Base-by-base conservation (phyloP, 1,139 yeast species). In the Zygosaccharomyces sapae region DNA sequence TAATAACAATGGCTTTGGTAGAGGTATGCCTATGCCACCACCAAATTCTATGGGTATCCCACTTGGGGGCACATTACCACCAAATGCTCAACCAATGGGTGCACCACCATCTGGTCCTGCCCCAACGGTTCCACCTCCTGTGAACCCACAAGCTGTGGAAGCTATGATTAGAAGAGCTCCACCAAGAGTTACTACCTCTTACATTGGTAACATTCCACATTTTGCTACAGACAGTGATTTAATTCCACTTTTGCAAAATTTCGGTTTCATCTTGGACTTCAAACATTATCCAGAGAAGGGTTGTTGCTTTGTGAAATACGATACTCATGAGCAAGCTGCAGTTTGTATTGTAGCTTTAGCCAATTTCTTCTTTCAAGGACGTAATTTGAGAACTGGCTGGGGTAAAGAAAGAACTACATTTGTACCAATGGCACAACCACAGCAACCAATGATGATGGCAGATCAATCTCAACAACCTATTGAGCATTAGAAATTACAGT, bases 321-420 rank as follows among this genome's bases (percentile, higher is more conserved):
- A 86, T 59, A 76, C 86, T 40, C 96, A 88, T 66, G 95, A 87
- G 59, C 74, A 87, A 53, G 96, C 96, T 3, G 95, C 96, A 1
- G 72, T 86, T 65, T 95, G 95, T 45, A 87, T 88, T 59, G 85
- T 84, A 25, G 92, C 86, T 60, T 72, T 88, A 53, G 77, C 81
- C 18, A 95, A 95, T n/a, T 78, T 79, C 58, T 76, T 76, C 48
- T 70, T 88, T 54, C 82, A 84, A 63, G 95, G 95, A 20, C 76
- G 95, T 63, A 83, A 86, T 29, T 70, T 88, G 62, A 83, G 82
- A 63, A 81, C 90, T 59, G 94, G 95, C 27, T 88, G 96, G 96
- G 96, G 95, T 44, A 85, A 80, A 62, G 84, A 77, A 56, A 72
- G 80, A 58, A 72, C 76, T 30, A 74, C 62, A 29, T 63, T 59